These are phyloP conservation scores for Periconia digitata DNA, from an alignment of 2,329 filamentous ascomycete species.

Conservation along the genomic window DNA sequence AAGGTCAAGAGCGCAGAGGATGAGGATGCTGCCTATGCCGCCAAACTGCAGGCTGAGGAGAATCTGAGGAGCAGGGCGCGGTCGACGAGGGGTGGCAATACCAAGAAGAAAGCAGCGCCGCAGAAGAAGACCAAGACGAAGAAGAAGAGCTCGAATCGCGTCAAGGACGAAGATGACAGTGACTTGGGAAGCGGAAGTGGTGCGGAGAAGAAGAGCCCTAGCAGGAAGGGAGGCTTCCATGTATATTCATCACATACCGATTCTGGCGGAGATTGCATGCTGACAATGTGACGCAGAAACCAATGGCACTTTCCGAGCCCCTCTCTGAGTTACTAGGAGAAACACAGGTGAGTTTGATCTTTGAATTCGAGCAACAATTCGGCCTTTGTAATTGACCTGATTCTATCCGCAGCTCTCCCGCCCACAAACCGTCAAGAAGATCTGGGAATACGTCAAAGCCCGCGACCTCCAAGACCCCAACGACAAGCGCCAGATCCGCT, in stretches of 20 bases:
- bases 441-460: constrained; percentile 93
- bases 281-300: constrained; percentile 57
- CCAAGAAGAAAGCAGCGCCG: constrained; percentile 55
- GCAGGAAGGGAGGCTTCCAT: constrained; percentile 87
- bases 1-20: constrained; percentile 69
- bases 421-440: constrained; percentile 91
- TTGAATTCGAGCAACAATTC: too few relatives aligned
- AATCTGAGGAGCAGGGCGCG: constrained; percentile 66
- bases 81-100: constrained; percentile 73
- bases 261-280: constrained; percentile 10
- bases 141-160: constrained; percentile 72
- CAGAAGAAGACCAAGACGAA: constrained; percentile 67
- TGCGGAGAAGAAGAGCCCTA: constrained; percentile 65
- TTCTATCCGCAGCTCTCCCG: constrained; percentile 69
- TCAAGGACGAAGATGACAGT: constrained; percentile 78
- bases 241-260: constrained; percentile 47
- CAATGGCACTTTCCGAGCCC: constrained; percentile 71
- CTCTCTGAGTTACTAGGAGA: constrained; percentile 72
- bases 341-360: constrained; percentile 57
- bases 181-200: constrained; percentile 67
- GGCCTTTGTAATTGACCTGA: constrained; percentile 8
- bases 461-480: constrained; percentile 85
- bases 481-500: constrained; percentile 90
- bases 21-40: constrained; percentile 83
- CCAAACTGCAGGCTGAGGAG: constrained; percentile 88